Evolutionary conservation across 2,329 filamentous ascomycete genomes (phyloP), one percentile per base, ranked within the genome.

Genomic region (Cytospora piceae): DNA sequence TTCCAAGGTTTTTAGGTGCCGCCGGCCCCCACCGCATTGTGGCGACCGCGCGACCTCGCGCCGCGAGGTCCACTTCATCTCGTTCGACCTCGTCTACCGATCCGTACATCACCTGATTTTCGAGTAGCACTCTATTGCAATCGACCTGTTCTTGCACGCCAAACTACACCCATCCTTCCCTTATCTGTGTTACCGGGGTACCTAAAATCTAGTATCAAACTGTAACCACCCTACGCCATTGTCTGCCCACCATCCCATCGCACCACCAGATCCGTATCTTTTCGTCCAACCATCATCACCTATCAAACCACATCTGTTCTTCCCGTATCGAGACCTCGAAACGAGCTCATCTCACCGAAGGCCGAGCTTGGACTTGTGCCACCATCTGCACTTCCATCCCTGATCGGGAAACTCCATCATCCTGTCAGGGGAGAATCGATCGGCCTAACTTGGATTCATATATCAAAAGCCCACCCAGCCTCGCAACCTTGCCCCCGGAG

Each of bases 181-280:
- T 24, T 42, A 29, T 17, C 27, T 27, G 17, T 53, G 62, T 64
- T 64, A 64, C 31, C n/a, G 42, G 12, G 55, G 20, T 31, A 59
- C 55, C 12, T n/a, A 11, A 5, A 20, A 2, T 14, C 5, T 22
- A 46, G 34, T 55, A 53, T 80, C 78, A 51, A 78, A 80, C 58
- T 56, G 77, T 81, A 58, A 77, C 77, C 60, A 79, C 76, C 22
- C 51, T 67, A 65, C 65, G 62, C 63, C 46, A 67, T 65, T 62
- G 65, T 67, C 65, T 67, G 65, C 62, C 65, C 65, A 67, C 61
- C 56, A 20, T 17, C 31, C 32, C 31, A 67, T 67, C 65, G 65
- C 65, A 65, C 65, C 65, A 67, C 62, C 59, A 58, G 53, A 52
- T 51, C 63, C 63, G 57, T 61, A 54, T 39, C 63, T 55, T 51